These are phyloP conservation scores for Microcos paniculata DNA, from an alignment of 345 rosid genomes.

Conservation along the genomic window DNA sequence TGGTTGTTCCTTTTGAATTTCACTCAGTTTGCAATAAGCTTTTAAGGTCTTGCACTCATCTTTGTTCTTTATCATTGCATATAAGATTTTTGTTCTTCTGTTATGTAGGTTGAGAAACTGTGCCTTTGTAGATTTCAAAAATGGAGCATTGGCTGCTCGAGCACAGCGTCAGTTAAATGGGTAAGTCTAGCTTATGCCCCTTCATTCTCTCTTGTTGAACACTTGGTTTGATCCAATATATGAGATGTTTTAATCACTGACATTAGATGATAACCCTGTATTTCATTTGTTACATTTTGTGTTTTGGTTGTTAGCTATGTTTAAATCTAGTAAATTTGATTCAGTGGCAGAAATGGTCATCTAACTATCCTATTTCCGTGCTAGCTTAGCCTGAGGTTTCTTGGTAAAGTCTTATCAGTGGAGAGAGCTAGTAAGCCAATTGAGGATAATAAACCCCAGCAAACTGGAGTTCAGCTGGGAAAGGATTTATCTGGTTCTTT, in stretches of 20 bases:
- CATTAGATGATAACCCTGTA: slow-evolving; percentile 10
- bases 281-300: not conserved
- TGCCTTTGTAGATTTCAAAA: slow-evolving; percentile 88
- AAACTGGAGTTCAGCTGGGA: slow-evolving; percentile 35
- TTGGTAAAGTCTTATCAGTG: slow-evolving; percentile 78
- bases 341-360: not conserved
- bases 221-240: not conserved
- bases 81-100: not conserved
- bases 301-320: not conserved
- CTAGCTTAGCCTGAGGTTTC: slow-evolving; percentile 76
- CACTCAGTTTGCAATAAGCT: not conserved
- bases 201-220: not conserved
- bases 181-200: slow-evolving; percentile 30
- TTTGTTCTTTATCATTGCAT: not conserved
- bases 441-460: slow-evolving; percentile 43
- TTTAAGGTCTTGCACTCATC: not conserved
- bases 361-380: slow-evolving; percentile 15
- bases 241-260: not conserved
- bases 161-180: slow-evolving; percentile 82
- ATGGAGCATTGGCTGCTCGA: slow-evolving; percentile 71
- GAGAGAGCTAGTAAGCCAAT: slow-evolving; percentile 65
- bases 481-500: slow-evolving; percentile 35
- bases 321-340: not conserved
- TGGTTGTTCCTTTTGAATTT: not conserved
- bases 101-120: slow-evolving; percentile 66